Evolutionary conservation across 495 filamentous ascomycete species (phyloP).

Genomic region (Copromyces sp.): DNA sequence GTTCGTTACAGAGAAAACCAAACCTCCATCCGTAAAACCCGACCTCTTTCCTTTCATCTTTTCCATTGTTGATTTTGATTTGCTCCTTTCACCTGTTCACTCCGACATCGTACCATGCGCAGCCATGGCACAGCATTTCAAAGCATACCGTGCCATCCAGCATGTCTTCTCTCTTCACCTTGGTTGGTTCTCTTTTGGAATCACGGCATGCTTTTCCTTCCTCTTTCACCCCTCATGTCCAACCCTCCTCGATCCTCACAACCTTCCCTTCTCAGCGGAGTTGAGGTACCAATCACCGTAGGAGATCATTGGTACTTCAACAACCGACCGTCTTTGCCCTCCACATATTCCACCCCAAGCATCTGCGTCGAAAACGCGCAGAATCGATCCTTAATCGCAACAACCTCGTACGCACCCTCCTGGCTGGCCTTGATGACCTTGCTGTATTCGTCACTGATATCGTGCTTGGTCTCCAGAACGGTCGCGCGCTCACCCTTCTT

Average conservation of each 20-base stretch:
- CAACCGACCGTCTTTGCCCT: conserved; percentile 33
- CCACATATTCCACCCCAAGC: conserved; percentile 15
- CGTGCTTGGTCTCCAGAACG: conserved; percentile 81
- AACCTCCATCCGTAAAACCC: background rate
- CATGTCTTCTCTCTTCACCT: background rate
- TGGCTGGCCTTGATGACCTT: conserved; percentile 75
- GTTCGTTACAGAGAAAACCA: background rate
- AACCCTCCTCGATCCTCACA: background rate
- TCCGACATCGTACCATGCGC: background rate
- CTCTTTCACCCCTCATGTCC: background rate
- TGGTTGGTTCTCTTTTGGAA: background rate
- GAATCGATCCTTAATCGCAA: conserved; percentile 83
- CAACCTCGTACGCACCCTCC: conserved; percentile 94
- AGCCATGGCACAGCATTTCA: background rate
- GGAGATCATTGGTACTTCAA: background rate
- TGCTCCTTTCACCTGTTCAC: background rate
- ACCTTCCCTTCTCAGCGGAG: background rate
- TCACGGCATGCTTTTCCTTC: background rate
- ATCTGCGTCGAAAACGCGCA: conserved; percentile 69
- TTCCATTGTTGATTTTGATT: background rate
- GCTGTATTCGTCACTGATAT: conserved; percentile 66
- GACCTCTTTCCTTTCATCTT: background rate
- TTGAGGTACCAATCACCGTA: background rate
- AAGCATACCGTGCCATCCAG: background rate
- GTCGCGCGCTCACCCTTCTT: conserved; percentile 68